Conservation (phyloP, 345 rosid species). For the Rhodamnia rubescens region DNA sequence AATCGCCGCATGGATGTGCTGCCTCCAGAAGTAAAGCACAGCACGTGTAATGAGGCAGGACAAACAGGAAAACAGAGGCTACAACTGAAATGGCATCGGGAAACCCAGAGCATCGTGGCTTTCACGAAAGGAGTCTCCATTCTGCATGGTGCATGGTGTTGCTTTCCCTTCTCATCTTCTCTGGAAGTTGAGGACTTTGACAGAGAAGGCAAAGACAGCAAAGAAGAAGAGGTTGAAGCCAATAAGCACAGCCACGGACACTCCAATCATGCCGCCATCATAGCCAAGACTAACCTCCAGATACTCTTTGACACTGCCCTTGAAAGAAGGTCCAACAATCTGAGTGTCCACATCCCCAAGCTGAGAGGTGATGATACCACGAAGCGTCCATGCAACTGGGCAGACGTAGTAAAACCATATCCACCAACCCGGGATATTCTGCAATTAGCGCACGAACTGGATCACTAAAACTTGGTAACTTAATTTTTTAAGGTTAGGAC, state of each 20-base stretch:
- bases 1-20: background rate
- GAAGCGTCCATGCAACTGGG: constrained; percentile 83
- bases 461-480: background rate
- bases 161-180: constrained; percentile 27
- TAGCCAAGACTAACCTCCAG: constrained; percentile 37
- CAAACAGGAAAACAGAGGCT: background rate
- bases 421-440: constrained; percentile 93
- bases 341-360: constrained; percentile 67
- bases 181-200: constrained; percentile 70
- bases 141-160: rapidly evolving
- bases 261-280: constrained; percentile 30
- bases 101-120: background rate
- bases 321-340: constrained; percentile 37
- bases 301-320: constrained; percentile 56
- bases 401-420: constrained; percentile 83
- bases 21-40: background rate
- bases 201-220: constrained; percentile 44
- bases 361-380: constrained; percentile 64
- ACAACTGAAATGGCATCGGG: background rate
- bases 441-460: background rate
- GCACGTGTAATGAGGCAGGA: background rate
- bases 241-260: constrained; percentile 39
- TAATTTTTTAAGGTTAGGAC: background rate
- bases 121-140: background rate
- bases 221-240: constrained; percentile 58